Conservation (phyloP, 2,329 filamentous ascomycete species). For the Colletotrichum chrysophilum region DNA sequence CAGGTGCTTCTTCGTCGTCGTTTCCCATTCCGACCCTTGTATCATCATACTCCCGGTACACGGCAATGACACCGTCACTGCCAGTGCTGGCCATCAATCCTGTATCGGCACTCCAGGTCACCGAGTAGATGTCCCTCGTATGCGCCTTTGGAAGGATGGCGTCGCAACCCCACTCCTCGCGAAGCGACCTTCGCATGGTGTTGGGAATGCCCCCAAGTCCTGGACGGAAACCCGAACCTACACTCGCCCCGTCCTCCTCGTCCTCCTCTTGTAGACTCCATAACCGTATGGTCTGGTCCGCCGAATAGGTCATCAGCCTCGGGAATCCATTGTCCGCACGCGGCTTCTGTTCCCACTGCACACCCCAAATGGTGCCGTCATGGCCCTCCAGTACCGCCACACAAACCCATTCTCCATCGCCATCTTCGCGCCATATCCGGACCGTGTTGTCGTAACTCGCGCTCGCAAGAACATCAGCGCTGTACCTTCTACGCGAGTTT, state of each 20-base stretch:
- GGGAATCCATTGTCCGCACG: slow-evolving; percentile 49
- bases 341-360: slow-evolving; percentile 70
- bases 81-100: slow-evolving; percentile 87
- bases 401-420: slow-evolving; percentile 90
- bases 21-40: not conserved
- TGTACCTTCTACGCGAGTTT: slow-evolving; percentile 48
- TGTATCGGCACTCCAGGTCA: slow-evolving; percentile 79
- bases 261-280: slow-evolving; percentile 71
- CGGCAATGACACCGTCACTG: slow-evolving; percentile 80
- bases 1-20: slow-evolving; percentile 24
- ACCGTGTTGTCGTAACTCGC: slow-evolving; percentile 96
- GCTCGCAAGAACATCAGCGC: slow-evolving; percentile 79
- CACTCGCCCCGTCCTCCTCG: slow-evolving; percentile 42
- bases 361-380: slow-evolving; percentile 85
- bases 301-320: slow-evolving; percentile 81
- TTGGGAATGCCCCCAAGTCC: slow-evolving; percentile 75
- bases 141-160: slow-evolving; percentile 77
- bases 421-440: slow-evolving; percentile 86
- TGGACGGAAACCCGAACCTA: slow-evolving; percentile 35
- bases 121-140: slow-evolving; percentile 81
- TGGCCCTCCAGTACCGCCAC: slow-evolving; percentile 84
- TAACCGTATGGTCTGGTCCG: slow-evolving; percentile 79
- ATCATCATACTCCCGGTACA: slow-evolving; percentile 71
- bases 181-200: slow-evolving; percentile 79
- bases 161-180: slow-evolving; percentile 86